Evolutionary conservation across 2,329 filamentous ascomycete genomes (phyloP), one percentile per base, ranked within the genome.

Genomic region (Colletotrichum camelliae): DNA sequence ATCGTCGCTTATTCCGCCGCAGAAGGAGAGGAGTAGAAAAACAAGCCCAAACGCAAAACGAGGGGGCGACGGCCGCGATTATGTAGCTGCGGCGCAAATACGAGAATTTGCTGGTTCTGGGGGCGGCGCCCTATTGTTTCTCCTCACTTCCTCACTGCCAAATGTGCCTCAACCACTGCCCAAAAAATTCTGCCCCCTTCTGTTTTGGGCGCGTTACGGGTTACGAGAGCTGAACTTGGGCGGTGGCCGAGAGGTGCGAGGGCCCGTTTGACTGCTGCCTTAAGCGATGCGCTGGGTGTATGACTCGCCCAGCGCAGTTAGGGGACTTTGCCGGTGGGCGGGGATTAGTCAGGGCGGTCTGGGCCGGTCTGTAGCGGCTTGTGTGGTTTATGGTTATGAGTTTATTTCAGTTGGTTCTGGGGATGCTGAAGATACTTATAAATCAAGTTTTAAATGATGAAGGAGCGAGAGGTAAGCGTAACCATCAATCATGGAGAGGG

Each of bases 181-280:
- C 7, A 33, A 21, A 52, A 52, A 21, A 52, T 21, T 52, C n/a
- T 52, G n/a, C 43, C 43, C 67, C 52, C 55, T 74, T 37, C 67
- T 60, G 67, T 55, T 67, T 71, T 70, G 58, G 68, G 52, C 18
- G 13, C 18, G 43, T 70, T 65, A 74, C 67, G 71, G n/a, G 48
- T 65, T 65, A 70, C 48, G 66, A 52, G 57, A 65, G 27, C n/a
- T 24, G 21, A 39, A 31, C 58, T 65, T 27, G 5, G 39, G 37
- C 72, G 72, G 72, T 24, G 72, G 33, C 72, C 72, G 72, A 74
- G 48, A 37, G 37, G 9, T 43, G 68, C 72, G 72, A 33, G 16
- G 57, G 58, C 39, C 65, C 64, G 39, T 24, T 37, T 16, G n/a
- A 29, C 29, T 18, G 39, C 29, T 18, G 39, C 24, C n/a, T 27